Base-by-base conservation (phyloP, 441 rosid genomes). In the Erodium texanum region DNA sequence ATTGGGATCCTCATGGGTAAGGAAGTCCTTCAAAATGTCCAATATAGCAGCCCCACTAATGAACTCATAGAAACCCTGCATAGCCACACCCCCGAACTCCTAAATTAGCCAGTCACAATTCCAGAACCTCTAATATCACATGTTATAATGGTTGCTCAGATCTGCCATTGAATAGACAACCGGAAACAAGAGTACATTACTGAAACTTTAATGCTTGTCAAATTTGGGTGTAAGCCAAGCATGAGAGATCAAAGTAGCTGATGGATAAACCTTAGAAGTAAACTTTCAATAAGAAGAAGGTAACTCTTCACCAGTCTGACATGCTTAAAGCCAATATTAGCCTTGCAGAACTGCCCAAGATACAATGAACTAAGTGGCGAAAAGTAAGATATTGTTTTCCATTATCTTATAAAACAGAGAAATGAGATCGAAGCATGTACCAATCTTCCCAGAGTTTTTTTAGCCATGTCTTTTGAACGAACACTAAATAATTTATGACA, bases 31-130 rank as follows among this genome's bases (percentile, higher is more conserved):
- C 75, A 95, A 70, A 54, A 76, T 75, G 71, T 82, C 93, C 81
- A 92, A 81, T 41, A 92, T 78, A 41, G 85, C 80, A 74, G 99
- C 97, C 75, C 89, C 87, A 45, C 85, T 82, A 15, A 94, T 89
- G 77, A 79, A 87, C 70, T 88, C 90, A 79, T 92, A 89, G 84
- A 92, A 94, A 66, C 84, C 93, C 99, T 94, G 83, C 72, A 83
- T 7, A 54, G 29, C 64, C 80, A 75, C 5, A 29, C 24, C 5
- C 64, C 48, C 29, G 69, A 64, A 70, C 50, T 34, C 38, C 50
- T 38, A 71, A 62, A 62, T 62, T 62, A 62, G 65, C 68, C 56
- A 70, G 66, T 65, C 65, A 67, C 61, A n/a, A 32, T 32, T 18
- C n/a, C 45, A 12, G 43, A 41, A 12, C 29, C 20, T 32, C 36